Evolutionary conservation across 2,329 filamentous ascomycete species (phyloP).

Genomic region (Chaetothyriales sp.): DNA sequence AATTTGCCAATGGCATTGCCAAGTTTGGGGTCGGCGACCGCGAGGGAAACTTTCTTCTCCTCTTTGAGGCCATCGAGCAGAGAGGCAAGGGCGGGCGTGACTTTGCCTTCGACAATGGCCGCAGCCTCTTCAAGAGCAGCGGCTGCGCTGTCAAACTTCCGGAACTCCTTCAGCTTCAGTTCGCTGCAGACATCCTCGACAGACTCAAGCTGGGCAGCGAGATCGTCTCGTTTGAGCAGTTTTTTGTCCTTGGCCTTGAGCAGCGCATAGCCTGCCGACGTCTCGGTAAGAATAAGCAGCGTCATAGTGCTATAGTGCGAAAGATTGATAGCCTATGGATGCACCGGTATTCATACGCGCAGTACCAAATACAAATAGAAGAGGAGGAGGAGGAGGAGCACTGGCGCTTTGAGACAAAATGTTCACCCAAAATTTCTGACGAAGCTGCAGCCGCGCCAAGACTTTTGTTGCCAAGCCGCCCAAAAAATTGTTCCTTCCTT

Average conservation of each 20-base stretch:
- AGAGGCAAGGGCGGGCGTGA: constrained; percentile 67
- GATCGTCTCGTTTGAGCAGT: constrained; percentile 73
- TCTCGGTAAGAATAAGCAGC: constrained; percentile 86
- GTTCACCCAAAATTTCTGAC: neutral
- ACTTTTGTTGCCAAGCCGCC: neutral
- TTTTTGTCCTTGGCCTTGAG: constrained; percentile 99
- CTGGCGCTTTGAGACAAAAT: neutral
- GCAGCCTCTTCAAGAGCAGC: constrained; percentile 82
- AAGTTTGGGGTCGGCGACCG: constrained; percentile 85
- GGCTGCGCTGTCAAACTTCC: constrained; percentile 90
- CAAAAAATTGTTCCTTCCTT: too few relatives aligned
- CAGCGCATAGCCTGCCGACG: constrained; percentile 90
- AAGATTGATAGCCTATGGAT: neutral
- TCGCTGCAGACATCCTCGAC: constrained; percentile 73
- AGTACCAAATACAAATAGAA: neutral
- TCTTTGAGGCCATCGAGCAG: constrained; percentile 84
- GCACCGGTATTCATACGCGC: neutral
- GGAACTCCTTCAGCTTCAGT: constrained; percentile 90
- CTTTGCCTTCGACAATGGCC: constrained; percentile 81
- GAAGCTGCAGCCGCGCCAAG: neutral
- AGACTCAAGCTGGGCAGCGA: constrained; percentile 58
- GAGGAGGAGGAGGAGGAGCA: neutral
- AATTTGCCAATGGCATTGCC: constrained; percentile 85
- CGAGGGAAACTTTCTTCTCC: constrained; percentile 92
- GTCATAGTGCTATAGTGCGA: constrained; percentile 47